Conservation (phyloP, 192 early-diverging fungal species). For the Mortierella antarctica region DNA sequence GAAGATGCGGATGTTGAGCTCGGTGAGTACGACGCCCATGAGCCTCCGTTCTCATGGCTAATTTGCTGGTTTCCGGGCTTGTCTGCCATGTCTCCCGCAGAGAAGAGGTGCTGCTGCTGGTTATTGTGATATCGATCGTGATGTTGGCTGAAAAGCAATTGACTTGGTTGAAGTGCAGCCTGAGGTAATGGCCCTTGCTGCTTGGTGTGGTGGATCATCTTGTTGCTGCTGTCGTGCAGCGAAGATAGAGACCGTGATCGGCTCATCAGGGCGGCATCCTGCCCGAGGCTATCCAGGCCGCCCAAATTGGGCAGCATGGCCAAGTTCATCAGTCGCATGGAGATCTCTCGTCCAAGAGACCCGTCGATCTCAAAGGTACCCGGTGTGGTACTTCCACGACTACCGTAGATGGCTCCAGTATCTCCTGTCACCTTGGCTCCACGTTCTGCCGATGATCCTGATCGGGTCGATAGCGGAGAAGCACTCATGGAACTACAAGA, state of each 20-base stretch:
- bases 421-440: not conserved
- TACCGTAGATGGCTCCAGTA: not conserved
- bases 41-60: no score
- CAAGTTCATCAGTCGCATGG: conserved; percentile 29
- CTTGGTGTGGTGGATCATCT: conserved; percentile 22
- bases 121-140: no score
- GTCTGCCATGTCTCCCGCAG: no score
- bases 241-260: not conserved
- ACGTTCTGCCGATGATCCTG: not conserved
- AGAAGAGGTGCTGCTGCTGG: not conserved
- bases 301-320: conserved; percentile 13
- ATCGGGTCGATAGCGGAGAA: not conserved
- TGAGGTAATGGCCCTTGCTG: conserved; percentile 10
- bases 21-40: no score
- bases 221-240: not conserved
- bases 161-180: conserved; percentile 8
- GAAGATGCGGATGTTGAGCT: no score
- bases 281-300: not conserved
- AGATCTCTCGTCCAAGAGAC: conserved; percentile 23
- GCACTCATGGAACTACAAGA: not conserved
- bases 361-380: not conserved
- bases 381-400: not conserved
- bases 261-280: conserved; percentile 10
- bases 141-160: not conserved
- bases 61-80: no score